Percentiles rank a stretch among this genome's conserved stretches.
Conservation (phyloP, 805 yeast species). For the Groenewaldozyma tartarivorans region DNA sequence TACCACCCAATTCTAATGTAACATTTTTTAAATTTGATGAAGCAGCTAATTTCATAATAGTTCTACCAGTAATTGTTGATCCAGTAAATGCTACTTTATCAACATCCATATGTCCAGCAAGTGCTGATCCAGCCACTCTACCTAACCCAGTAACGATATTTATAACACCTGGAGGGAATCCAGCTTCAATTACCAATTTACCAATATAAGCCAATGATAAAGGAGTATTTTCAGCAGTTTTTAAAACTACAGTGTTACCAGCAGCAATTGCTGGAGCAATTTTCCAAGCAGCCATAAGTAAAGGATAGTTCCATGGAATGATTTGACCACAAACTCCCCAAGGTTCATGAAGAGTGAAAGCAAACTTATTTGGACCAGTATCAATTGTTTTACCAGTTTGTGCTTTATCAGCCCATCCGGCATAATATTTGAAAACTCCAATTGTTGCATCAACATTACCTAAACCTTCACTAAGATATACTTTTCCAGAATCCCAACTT, state of each 20-base stretch:
- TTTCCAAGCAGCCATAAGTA: conserved; percentile 71
- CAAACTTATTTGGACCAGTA: conserved; percentile 48
- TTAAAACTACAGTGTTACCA: conserved; percentile 64
- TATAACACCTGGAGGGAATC: conserved; percentile 69
- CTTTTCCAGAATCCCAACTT: conserved; percentile 84
- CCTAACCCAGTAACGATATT: conserved; percentile 69
- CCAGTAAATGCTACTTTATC: conserved; percentile 92
- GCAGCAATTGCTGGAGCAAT: conserved; percentile 76
- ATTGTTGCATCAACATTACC: conserved; percentile 28
- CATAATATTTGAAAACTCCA: conserved; percentile 51
- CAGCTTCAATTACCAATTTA: conserved; percentile 48
- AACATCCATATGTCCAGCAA: conserved; percentile 54
- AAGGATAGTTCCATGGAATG: conserved; percentile 67
- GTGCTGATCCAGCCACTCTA: conserved; percentile 54
- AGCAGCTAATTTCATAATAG: conserved; percentile 68
- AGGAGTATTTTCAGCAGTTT: conserved; percentile 71
- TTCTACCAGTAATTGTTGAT: conserved; percentile 80
- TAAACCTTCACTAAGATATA: conserved; percentile 25
- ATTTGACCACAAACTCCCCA: conserved; percentile 58
- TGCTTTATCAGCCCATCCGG: conserved; percentile 68
- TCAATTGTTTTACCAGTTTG: conserved; percentile 51
- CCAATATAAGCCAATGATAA: conserved; percentile 57
- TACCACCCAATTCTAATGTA: conserved; percentile 92
- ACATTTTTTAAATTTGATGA: conserved; percentile 68
- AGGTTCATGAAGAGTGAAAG: conserved; percentile 63